Evolutionary conservation across 768 basidiomycete species (phyloP).

Genomic region (Lentinus tigrinus): DNA sequence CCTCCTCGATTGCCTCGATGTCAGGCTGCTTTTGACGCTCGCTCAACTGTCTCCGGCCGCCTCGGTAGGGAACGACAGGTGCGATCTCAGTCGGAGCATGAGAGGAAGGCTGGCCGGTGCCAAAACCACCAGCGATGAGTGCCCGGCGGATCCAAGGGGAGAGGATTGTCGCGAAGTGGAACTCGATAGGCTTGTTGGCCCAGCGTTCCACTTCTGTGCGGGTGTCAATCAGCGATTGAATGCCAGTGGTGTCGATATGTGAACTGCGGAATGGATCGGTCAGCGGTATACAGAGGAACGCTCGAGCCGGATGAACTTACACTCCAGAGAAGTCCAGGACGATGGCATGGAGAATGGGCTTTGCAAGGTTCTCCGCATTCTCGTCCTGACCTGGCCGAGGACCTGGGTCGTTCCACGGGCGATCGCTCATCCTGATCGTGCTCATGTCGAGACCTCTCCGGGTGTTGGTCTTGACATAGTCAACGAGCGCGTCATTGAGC

Average conservation of each 20-base stretch:
- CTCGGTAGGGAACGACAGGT: conserved; percentile 65
- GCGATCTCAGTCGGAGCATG: conserved; percentile 63
- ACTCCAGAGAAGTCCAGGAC: conserved; percentile 90
- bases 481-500: conserved; percentile 71
- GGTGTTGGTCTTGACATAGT: conserved; percentile 76
- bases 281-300: background rate
- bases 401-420: conserved; percentile 94
- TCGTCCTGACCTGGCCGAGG: conserved; percentile 55
- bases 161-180: conserved; percentile 91
- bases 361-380: conserved; percentile 46
- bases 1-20: conserved; percentile 11
- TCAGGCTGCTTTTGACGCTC: conserved; percentile 2
- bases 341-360: conserved; percentile 77
- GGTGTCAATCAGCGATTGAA: conserved; percentile 89
- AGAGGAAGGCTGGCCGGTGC: conserved; percentile 53
- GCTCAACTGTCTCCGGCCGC: conserved; percentile 31
- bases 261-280: conserved; percentile 42
- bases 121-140: conserved; percentile 88
- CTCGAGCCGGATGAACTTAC: conserved; percentile 38
- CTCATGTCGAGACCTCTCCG: conserved; percentile 74
- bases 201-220: conserved; percentile 86
- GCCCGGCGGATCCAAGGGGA: conserved; percentile 94
- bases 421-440: conserved; percentile 62
- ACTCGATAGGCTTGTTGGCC: conserved; percentile 78
- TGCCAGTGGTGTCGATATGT: conserved; percentile 89